Evolutionary conservation across 306 rosid species (phyloP).

Genomic region (Cucumis hystrix): DNA sequence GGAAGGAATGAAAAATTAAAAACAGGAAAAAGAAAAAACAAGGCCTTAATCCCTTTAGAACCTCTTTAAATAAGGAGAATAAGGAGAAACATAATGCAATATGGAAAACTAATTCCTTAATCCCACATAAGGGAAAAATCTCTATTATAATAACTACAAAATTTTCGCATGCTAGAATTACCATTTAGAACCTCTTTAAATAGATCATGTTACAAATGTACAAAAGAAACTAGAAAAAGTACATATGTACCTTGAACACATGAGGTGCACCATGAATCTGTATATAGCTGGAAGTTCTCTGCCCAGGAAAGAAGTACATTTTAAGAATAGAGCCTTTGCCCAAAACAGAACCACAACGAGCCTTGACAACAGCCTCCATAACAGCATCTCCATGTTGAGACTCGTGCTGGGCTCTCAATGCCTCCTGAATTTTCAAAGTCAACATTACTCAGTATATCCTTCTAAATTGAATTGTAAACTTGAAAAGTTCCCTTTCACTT

Average conservation of each 20-base stretch:
- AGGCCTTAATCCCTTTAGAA: too few species aligned
- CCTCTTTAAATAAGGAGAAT: too few species aligned
- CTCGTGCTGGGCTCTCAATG: constrained; percentile 63
- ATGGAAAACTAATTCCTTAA: neutral
- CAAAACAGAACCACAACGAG: constrained; percentile 66
- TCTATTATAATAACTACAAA: neutral
- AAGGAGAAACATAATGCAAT: neutral
- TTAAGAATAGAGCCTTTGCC: constrained; percentile 88
- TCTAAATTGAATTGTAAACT: neutral
- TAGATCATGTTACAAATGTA: neutral
- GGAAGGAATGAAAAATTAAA: neutral
- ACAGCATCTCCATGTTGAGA: constrained; percentile 88
- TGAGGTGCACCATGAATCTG: constrained; percentile 73
- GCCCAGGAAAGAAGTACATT: constrained; percentile 94
- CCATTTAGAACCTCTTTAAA: neutral
- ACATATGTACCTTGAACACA: constrained; percentile 57
- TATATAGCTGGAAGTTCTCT: constrained; percentile 68
- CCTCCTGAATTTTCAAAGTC: constrained; percentile 48
- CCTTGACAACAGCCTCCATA: constrained; percentile 72
- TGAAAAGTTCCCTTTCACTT: too few species aligned
- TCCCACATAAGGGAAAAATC: neutral
- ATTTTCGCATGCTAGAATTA: neutral
- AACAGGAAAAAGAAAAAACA: neutral
- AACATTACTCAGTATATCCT: constrained; percentile 9
- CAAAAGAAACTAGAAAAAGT: neutral